A percentile compares a stretch with the other conserved stretches of the same genome.
These are phyloP conservation scores for Phytophthora idaei DNA, from an alignment of 352 stramenopile species.

Conservation along the genomic window DNA sequence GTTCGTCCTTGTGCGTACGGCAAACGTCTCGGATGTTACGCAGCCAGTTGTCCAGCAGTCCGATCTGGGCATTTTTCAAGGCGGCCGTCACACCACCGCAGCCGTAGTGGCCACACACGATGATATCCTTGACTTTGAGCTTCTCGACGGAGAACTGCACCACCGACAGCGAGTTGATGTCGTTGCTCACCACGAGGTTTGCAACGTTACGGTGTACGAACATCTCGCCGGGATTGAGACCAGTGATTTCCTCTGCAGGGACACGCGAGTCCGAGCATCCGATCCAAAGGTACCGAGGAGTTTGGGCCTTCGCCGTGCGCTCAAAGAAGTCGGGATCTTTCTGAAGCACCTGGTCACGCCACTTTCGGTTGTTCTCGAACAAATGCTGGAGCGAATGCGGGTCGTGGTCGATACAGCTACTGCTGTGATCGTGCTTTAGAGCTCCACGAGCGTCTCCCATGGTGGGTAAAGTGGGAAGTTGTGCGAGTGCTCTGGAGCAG, in stretches of 20 bases:
- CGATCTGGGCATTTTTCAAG: slow-evolving; percentile 75
- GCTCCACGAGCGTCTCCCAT: slow-evolving; percentile 17
- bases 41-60: slow-evolving; percentile 91
- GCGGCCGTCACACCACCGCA: slow-evolving; percentile 87
- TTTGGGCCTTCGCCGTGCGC: slow-evolving; percentile 64
- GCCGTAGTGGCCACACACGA: slow-evolving; percentile 92
- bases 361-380: slow-evolving; percentile 75
- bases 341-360: slow-evolving; percentile 58
- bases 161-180: slow-evolving; percentile 64
- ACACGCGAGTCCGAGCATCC: slow-evolving; percentile 89
- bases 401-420: slow-evolving; percentile 23
- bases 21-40: slow-evolving; percentile 87
- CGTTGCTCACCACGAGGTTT: slow-evolving; percentile 73
- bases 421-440: slow-evolving; percentile 25
- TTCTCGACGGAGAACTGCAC: slow-evolving; percentile 85
- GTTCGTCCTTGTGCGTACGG: slow-evolving; percentile 36
- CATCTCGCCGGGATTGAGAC: slow-evolving; percentile 74
- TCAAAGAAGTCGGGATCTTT: slow-evolving; percentile 73
- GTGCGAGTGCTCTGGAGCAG: background rate
- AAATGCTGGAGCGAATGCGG: slow-evolving; percentile 46
- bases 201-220: slow-evolving; percentile 92
- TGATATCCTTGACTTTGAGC: slow-evolving; percentile 91
- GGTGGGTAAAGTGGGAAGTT: background rate
- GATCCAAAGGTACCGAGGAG: slow-evolving; percentile 90
- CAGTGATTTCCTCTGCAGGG: slow-evolving; percentile 84